Percentiles rank a stretch among this genome's conserved stretches.
phyloP scores from a whole-genome alignment of 192 early-diverging fungal genomes.

The Coemansia sp. region DNA sequence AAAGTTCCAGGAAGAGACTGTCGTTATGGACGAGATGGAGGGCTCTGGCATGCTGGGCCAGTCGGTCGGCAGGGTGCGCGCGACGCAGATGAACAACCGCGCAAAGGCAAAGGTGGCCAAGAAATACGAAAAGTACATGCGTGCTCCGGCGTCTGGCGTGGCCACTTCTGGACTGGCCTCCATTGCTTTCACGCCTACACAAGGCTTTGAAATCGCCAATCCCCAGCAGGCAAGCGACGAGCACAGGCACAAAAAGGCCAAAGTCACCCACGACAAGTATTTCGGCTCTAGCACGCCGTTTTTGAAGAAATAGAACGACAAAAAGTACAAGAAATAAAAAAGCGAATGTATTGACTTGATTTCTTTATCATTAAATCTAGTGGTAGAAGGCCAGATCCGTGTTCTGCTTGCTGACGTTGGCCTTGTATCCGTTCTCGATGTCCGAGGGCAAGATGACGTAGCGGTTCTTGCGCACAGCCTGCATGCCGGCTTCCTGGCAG shows the following conservation, averaged over 20 bases:
- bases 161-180: constrained; percentile 80
- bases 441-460: constrained; percentile 94
- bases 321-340: constrained; percentile 14
- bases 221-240: constrained; percentile 61
- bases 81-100: constrained; percentile 62
- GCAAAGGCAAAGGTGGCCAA: constrained; percentile 63
- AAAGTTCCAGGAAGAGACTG: constrained; percentile 83
- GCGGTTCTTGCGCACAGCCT: constrained; percentile 95
- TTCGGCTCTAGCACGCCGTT: constrained; percentile 69
- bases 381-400: constrained; percentile 96
- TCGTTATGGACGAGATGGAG: constrained; percentile 76
- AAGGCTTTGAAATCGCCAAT: constrained; percentile 90
- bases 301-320: constrained; percentile 38
- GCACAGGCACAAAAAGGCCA: constrained; percentile 50
- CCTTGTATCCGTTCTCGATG: constrained; percentile 94
- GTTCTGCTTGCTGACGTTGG: constrained; percentile 94
- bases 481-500: constrained; percentile 98
- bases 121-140: constrained; percentile 59
- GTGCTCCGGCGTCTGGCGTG: constrained; percentile 27
- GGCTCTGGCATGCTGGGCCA: constrained; percentile 87
- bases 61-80: constrained; percentile 74
- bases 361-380: constrained; percentile 39
- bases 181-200: constrained; percentile 90
- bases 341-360: too few relatives aligned
- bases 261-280: constrained; percentile 68